phyloP scores from a whole-genome alignment of 352 stramenopile species.

The Pythium aphanidermatum region DNA sequence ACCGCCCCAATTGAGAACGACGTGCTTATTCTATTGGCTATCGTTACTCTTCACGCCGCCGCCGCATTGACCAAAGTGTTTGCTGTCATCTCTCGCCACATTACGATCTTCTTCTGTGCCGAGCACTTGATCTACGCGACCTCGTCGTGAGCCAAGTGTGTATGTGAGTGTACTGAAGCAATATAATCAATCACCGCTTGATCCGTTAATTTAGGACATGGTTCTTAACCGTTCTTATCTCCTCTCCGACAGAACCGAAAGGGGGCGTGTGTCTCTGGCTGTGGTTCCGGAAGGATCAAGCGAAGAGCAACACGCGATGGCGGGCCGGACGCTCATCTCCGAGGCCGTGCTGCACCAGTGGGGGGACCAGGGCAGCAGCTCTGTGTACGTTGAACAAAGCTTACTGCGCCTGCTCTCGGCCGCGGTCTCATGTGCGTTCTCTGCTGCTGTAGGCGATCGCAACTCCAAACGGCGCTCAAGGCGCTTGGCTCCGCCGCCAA shows the following conservation, averaged over 20 bases:
- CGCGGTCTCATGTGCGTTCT: too few species aligned
- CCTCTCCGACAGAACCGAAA: too few species aligned
- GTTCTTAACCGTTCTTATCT: too few species aligned
- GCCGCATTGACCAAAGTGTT: slow-evolving; percentile 44
- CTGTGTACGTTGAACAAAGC: slow-evolving; percentile 62
- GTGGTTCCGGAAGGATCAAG: slow-evolving; percentile 13
- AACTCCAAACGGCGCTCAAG: slow-evolving; percentile 34
- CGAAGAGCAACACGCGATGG: slow-evolving; percentile 6
- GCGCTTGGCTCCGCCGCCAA: slow-evolving; percentile 22
- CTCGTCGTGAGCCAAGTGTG: background rate
- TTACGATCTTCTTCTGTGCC: slow-evolving; percentile 69
- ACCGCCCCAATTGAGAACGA: slow-evolving; percentile 28
- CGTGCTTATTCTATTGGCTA: slow-evolving; percentile 32
- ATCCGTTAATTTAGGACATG: too few species aligned
- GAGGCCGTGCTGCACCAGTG: slow-evolving; percentile 59
- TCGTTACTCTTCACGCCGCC: slow-evolving; percentile 44
- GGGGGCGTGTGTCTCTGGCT: background rate
- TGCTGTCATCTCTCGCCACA: slow-evolving; percentile 49
- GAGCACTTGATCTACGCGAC: slow-evolving; percentile 49
- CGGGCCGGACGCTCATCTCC: slow-evolving; percentile 35
- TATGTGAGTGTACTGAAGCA: slow-evolving; percentile 18
- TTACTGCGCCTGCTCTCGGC: too few species aligned
- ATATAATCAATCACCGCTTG: too few species aligned
- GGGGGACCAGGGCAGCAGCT: slow-evolving; percentile 43
- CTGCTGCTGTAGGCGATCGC: slow-evolving; percentile 37